phyloP scores from a whole-genome alignment of 164 flowering plant genomes.

The Aristolochia fimbriata region DNA sequence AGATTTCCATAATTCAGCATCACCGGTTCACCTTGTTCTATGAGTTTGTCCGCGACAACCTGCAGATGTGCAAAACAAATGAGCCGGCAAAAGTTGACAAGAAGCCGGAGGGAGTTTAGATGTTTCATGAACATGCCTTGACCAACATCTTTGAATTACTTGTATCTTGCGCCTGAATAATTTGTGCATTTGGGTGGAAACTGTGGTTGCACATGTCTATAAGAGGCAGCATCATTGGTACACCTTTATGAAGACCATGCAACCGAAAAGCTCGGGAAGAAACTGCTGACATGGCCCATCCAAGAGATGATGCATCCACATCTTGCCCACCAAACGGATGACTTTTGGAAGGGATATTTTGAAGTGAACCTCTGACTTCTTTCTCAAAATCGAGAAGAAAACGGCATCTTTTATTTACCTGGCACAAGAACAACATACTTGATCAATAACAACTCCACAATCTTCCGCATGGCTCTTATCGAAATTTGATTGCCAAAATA shows the following conservation, averaged over 20 bases:
- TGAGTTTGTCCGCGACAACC: slow-evolving; percentile 68
- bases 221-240: slow-evolving; percentile 64
- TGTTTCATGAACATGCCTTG: slow-evolving; percentile 32
- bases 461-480: background rate
- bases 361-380: slow-evolving; percentile 36
- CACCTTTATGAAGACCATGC: slow-evolving; percentile 33
- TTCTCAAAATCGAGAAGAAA: slow-evolving; percentile 90
- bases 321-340: slow-evolving; percentile 82
- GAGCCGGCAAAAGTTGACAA: background rate
- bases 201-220: slow-evolving; percentile 81
- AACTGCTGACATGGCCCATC: slow-evolving; percentile 99
- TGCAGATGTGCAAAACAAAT: slow-evolving; percentile 34
- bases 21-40: slow-evolving; percentile 43
- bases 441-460: background rate
- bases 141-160: slow-evolving; percentile 34
- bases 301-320: slow-evolving; percentile 77
- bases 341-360: slow-evolving; percentile 27
- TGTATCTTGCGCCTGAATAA: slow-evolving; percentile 58
- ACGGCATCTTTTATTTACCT: slow-evolving; percentile 91
- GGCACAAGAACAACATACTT: slow-evolving; percentile 3
- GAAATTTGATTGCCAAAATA: slow-evolving; percentile 9
- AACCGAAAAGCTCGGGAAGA: slow-evolving; percentile 91
- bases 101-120: background rate
- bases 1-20: slow-evolving; percentile 76
- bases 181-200: slow-evolving; percentile 73